Conservation (phyloP, 2,329 filamentous ascomycete species). For the Gaeumannomyces tritici region DNA sequence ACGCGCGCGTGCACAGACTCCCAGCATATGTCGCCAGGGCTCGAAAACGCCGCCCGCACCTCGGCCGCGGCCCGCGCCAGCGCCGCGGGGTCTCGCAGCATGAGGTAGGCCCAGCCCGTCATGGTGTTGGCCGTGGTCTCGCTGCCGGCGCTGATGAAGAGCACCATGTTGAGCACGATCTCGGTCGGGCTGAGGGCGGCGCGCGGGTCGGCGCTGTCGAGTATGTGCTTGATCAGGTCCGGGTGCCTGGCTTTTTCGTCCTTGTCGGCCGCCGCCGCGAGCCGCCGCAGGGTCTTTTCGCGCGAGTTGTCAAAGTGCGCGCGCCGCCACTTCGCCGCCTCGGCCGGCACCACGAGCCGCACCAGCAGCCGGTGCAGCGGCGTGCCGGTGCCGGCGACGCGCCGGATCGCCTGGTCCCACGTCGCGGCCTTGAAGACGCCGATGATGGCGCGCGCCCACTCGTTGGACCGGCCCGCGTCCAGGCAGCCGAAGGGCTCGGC, state of each 20-base stretch:
- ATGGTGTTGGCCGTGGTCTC: slow-evolving; percentile 17
- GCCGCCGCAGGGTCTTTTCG: slow-evolving; percentile 12
- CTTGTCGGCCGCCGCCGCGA: slow-evolving; percentile 9
- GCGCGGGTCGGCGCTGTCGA: slow-evolving; percentile 11
- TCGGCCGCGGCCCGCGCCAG: slow-evolving; percentile 10
- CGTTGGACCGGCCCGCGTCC: slow-evolving; percentile 13
- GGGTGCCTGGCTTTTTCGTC: slow-evolving; percentile 11
- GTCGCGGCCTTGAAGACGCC: slow-evolving; percentile 15
- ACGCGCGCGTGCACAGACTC: slow-evolving; percentile 19
- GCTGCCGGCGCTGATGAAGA: slow-evolving; percentile 15
- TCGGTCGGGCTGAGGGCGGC: slow-evolving; percentile 11
- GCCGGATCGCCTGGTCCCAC: slow-evolving; percentile 5
- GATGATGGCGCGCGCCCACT: slow-evolving; percentile 17
- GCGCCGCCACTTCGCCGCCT: slow-evolving; percentile 9
- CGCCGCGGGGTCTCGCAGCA: slow-evolving; percentile 8
- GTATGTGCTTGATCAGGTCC: slow-evolving; percentile 15
- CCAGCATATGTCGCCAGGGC: slow-evolving; percentile 9
- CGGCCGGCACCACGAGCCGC: too few species aligned
- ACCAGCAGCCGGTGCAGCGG: too few species aligned
- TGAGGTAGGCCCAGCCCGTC: slow-evolving; percentile 16
- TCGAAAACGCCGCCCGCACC: slow-evolving; percentile 16
- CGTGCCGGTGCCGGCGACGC: too few species aligned
- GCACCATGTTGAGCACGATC: slow-evolving; percentile 13
- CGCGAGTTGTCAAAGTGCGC: slow-evolving; percentile 13
- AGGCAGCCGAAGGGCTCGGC: slow-evolving; percentile 29